phyloP scores from a whole-genome alignment of 495 filamentous ascomycete genomes.

The Chaetomium fimeti region DNA sequence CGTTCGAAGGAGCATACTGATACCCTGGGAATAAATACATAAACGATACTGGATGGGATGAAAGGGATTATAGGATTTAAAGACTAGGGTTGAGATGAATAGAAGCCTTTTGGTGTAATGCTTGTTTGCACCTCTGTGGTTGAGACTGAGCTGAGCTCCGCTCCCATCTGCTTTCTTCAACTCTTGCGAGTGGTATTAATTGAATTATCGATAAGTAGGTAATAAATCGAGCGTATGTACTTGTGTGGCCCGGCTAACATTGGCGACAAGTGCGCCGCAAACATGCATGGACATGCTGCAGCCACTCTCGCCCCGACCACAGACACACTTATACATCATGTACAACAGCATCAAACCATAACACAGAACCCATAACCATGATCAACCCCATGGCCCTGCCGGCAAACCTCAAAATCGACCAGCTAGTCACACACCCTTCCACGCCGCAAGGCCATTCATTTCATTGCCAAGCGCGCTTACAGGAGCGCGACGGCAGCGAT shows the following conservation, averaged over 20 bases:
- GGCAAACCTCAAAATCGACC: neutral
- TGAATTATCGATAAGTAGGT: slow-evolving; percentile 8
- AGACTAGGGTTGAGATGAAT: neutral
- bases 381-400: neutral
- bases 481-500: slow-evolving; percentile 36
- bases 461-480: slow-evolving; percentile 14
- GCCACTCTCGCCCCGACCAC: neutral
- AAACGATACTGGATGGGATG: neutral
- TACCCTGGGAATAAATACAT: neutral
- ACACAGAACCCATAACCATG: slow-evolving; percentile 3
- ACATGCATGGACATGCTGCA: slow-evolving; percentile 1
- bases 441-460: neutral
- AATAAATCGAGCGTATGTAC: neutral
- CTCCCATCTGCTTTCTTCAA: neutral
- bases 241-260: neutral
- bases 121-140: no score
- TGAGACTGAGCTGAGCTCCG: no score
- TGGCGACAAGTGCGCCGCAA: neutral
- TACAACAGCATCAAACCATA: neutral
- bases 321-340: slow-evolving; percentile 11
- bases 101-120: no score
- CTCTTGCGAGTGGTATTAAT: neutral
- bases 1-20: neutral
- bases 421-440: neutral
- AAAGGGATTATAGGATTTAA: neutral